phyloP scores from a whole-genome alignment of 192 early-diverging fungal species.

The Chytriomyces sp. region DNA sequence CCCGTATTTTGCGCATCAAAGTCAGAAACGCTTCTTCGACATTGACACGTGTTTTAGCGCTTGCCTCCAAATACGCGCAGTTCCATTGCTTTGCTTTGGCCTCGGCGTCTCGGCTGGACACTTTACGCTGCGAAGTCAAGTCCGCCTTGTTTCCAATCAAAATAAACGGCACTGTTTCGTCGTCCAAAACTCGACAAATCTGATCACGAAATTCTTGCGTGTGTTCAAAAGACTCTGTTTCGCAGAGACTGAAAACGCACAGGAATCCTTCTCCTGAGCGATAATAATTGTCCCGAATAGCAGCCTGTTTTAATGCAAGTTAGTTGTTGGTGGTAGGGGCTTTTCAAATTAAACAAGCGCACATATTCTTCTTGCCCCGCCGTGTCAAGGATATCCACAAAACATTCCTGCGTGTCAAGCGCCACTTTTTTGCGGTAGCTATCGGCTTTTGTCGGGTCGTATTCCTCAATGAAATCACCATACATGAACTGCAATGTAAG shows the following conservation, averaged over 20 bases:
- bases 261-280: conserved; percentile 84
- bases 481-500: conserved; percentile 90
- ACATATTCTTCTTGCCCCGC: conserved; percentile 87
- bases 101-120: conserved; percentile 78
- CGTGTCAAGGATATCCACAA: conserved; percentile 90
- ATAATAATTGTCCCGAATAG: conserved; percentile 87
- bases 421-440: conserved; percentile 84
- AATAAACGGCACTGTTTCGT: conserved; percentile 82
- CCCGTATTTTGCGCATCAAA: conserved; percentile 78
- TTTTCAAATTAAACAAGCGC: not conserved
- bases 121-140: conserved; percentile 75
- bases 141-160: conserved; percentile 91
- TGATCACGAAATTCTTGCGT: conserved; percentile 85
- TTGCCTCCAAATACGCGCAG: conserved; percentile 87
- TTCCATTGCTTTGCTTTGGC: conserved; percentile 81
- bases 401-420: conserved; percentile 76
- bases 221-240: conserved; percentile 79
- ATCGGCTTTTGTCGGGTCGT: conserved; percentile 93
- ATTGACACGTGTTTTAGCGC: conserved; percentile 86
- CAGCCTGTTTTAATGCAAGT: conserved; percentile 50
- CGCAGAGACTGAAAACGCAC: conserved; percentile 83
- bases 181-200: conserved; percentile 81
- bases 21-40: conserved; percentile 78
- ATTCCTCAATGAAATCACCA: conserved; percentile 93
- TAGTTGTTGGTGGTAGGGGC: not conserved